Evolutionary conservation across 1,284 basidiomycete species (phyloP).

Genomic region (Malassezia caprae): DNA sequence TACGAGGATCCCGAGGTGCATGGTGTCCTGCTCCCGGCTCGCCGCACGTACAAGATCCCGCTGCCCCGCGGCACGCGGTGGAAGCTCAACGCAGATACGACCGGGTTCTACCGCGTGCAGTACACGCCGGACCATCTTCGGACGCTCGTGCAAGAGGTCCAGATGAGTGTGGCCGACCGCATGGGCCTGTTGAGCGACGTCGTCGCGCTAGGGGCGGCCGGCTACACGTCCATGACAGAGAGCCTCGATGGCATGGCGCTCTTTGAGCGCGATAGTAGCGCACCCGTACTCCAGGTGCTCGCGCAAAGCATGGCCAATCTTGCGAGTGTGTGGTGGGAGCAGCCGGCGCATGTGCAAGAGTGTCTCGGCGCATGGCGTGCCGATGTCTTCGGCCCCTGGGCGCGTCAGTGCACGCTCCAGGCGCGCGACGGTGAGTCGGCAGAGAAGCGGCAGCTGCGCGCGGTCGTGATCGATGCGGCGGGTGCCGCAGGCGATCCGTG

Average conservation of each 20-base stretch:
- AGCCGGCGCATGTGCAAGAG: constrained; percentile 56
- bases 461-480: constrained; percentile 59
- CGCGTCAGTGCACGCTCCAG: constrained; percentile 69
- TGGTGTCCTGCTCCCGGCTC: constrained; percentile 53
- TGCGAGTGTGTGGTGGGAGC: constrained; percentile 72
- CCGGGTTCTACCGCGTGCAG: constrained; percentile 79
- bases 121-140: constrained; percentile 70
- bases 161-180: constrained; percentile 69
- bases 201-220: constrained; percentile 68
- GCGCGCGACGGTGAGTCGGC: constrained; percentile 61
- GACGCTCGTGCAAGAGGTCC: constrained; percentile 65
- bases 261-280: constrained; percentile 53
- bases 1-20: constrained; percentile 42
- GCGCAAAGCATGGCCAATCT: constrained; percentile 25
- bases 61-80: constrained; percentile 58
- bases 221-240: constrained; percentile 57
- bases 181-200: constrained; percentile 75
- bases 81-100: constrained; percentile 81
- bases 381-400: constrained; percentile 67
- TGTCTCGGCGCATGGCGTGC: constrained; percentile 31
- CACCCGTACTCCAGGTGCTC: constrained; percentile 34
- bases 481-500: constrained; percentile 52
- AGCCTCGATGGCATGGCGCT: constrained; percentile 59
- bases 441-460: constrained; percentile 66
- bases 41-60: constrained; percentile 59